Evolutionary conservation across 139 green algal genomes (phyloP).

Genomic region (Coelastrella sp.): DNA sequence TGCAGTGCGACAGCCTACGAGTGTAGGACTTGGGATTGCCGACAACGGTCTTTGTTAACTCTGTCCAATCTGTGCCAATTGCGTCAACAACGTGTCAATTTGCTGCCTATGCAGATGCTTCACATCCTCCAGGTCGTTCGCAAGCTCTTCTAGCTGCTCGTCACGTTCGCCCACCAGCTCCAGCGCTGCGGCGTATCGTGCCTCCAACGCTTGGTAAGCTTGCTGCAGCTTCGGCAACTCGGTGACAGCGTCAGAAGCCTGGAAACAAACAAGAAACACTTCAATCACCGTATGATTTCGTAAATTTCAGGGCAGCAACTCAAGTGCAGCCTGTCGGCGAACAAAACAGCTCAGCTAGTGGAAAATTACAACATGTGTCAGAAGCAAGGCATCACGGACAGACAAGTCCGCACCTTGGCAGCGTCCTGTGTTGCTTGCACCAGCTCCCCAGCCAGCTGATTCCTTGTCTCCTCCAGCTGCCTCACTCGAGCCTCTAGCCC

Average conservation of each 20-base stretch:
- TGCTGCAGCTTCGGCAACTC: conserved; percentile 17
- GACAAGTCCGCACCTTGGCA: conserved; percentile 36
- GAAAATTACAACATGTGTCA: too few relatives aligned
- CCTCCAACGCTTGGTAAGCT: conserved; percentile 49
- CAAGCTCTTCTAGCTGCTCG: conserved; percentile 91
- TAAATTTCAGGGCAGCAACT: too few relatives aligned
- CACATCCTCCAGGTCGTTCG: conserved; percentile 87
- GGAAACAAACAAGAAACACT: background rate
- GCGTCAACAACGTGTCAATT: conserved; percentile 79
- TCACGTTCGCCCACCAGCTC: conserved; percentile 93
- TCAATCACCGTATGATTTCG: background rate
- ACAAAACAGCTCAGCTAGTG: too few relatives aligned
- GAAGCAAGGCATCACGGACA: too few relatives aligned
- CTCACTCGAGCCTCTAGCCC: conserved; percentile 68
- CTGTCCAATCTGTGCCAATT: conserved; percentile 53
- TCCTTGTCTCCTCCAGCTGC: conserved; percentile 82
- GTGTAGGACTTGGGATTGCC: too few relatives aligned
- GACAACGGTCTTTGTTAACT: too few relatives aligned
- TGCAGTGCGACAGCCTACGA: too few relatives aligned
- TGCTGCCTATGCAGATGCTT: conserved; percentile 88
- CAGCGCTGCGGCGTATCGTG: conserved; percentile 74
- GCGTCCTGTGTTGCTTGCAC: conserved; percentile 68
- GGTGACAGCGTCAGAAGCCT: background rate
- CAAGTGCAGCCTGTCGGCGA: too few relatives aligned
- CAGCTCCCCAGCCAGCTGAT: conserved; percentile 89